Evolutionary conservation across 768 basidiomycete genomes (phyloP), one percentile per base, ranked within the genome.

Genomic region (Pisolithus microcarpus): DNA sequence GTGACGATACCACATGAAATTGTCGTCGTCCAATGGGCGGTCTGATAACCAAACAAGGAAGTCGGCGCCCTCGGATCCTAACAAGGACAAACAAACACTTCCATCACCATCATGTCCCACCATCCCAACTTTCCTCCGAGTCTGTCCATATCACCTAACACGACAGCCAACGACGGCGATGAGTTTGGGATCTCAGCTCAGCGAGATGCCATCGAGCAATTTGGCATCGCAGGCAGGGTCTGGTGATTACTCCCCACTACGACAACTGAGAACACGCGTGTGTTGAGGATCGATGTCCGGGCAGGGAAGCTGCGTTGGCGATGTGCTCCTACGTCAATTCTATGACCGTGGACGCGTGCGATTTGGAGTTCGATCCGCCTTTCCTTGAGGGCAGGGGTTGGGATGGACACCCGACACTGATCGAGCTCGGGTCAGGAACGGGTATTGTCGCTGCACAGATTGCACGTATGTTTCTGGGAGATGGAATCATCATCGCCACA

Each of bases 361-460:
- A 60, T 13, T 56, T 66, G 47, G 65, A 75, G 36, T 87, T 81
- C 57, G 79, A 87, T 48, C 82, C 82, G 2, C 75, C 76, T 0
- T 71, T 84, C 54, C 55, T 72, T 49, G 42, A 51, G 4, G 56
- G 63, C 18, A 52, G 36, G 49, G 19, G 18, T 8, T 39, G 2
- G 1, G 16, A 26, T 44, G 43, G 15, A 16, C 13, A 5, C 1
- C 46, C 48, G 52, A 64, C 26, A 55, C 62, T 16, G 70, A 63
- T 95, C 47, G 91, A 94, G 66, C 75, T 93, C 5, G 91, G 91
- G 10, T 85, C 89, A 10, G 90, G 92, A 2, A 77, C 81, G 18
- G 82, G 90, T 19, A 69, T 84, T 48, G 79, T 87, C 10, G 78
- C 74, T 2, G 71, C 71, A 30, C 57, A 68, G 6, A 58, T 79